Evolutionary conservation across 2,329 filamentous ascomycete genomes (phyloP), one percentile per base, ranked within the genome.

Genomic region (Elsinoe fawcettii): DNA sequence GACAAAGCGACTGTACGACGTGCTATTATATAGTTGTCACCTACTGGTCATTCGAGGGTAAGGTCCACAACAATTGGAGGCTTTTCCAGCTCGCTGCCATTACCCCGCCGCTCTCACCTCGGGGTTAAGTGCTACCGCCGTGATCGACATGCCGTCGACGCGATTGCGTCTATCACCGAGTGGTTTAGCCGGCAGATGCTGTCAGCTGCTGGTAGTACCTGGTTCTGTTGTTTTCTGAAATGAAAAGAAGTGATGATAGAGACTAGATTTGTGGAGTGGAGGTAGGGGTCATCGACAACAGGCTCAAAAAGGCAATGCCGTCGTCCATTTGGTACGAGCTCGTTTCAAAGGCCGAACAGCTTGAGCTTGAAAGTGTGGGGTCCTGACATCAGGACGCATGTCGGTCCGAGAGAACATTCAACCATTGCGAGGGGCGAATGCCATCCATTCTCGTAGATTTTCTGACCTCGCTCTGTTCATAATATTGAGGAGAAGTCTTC

Each of bases 381-480:
- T 37, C 16, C 49, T 53, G 49, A 53, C 49, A 53, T 53, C 49
- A 53, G 49, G 49, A 53, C 12, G n/a, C 18, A 37, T 53, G 49
- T 53, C 49, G 49, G 49, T 37, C 49, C 49, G 49, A 53, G 49
- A 53, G 41, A 18, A 18, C 20, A 53, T 30, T 53, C 49, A 53
- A 53, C 49, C 37, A 14, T 23, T 16, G 11, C 9, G 32, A 37
- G 49, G 23, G 30, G 16, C 23, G 5, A 23, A n/a, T 18, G 34
- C n/a, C n/a, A n/a, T n/a, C n/a, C n/a, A n/a, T n/a, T n/a, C n/a
- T n/a, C n/a, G n/a, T n/a, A n/a, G n/a, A n/a, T n/a, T n/a, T n/a
- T n/a, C n/a, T n/a, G n/a, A n/a, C n/a, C n/a, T n/a, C n/a, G n/a
- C n/a, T n/a, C n/a, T n/a, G n/a, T n/a, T n/a, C n/a, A n/a, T n/a